Conservation (phyloP, 495 filamentous ascomycete species). For the Talaromyces nanjingensis region DNA sequence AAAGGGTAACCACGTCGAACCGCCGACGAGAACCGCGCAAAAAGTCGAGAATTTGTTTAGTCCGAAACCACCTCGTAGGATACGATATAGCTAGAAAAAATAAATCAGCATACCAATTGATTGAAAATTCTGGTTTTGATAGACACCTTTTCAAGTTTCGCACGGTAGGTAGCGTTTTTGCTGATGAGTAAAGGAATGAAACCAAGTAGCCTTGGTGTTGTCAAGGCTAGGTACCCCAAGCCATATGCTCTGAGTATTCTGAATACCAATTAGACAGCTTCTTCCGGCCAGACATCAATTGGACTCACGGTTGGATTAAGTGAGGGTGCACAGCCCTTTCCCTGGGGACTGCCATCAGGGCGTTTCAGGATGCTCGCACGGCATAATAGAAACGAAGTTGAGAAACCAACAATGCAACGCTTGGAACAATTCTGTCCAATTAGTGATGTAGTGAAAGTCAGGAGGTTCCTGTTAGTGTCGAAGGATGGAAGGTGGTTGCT, state of each 20-base stretch:
- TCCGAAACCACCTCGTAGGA: slow-evolving; percentile 32
- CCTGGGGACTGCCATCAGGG: neutral
- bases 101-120: neutral
- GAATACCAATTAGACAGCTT: slow-evolving; percentile 7
- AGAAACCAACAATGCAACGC: neutral
- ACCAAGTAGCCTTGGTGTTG: slow-evolving; percentile 58
- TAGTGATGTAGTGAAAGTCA: neutral
- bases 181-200: slow-evolving; percentile 42
- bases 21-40: slow-evolving; percentile 69
- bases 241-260: slow-evolving; percentile 70
- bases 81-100: slow-evolving; percentile 23
- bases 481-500: neutral
- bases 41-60: slow-evolving; percentile 67
- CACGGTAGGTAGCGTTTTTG: slow-evolving; percentile 34
- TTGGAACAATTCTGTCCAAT: neutral
- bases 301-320: slow-evolving; percentile 1
- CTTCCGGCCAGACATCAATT: neutral
- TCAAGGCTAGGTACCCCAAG: slow-evolving; percentile 65
- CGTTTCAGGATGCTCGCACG: neutral
- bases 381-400: neutral
- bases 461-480: neutral
- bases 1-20: slow-evolving; percentile 61
- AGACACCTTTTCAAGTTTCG: slow-evolving; percentile 35
- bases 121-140: neutral
- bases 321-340: neutral